Conservation (phyloP, 257 asterid species). For the Cinchona pubescens region DNA sequence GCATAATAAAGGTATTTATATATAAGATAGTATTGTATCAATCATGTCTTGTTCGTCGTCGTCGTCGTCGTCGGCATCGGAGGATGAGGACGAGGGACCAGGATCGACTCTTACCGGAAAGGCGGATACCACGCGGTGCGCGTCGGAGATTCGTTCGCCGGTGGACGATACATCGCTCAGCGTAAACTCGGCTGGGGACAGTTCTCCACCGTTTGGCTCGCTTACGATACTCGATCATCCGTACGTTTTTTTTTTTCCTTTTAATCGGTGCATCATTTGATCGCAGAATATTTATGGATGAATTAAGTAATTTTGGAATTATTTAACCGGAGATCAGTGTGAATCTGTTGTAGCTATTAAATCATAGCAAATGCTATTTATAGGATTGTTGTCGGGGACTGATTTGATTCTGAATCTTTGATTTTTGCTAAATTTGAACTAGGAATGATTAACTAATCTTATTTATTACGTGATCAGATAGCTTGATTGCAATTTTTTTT, state of each 20-base stretch:
- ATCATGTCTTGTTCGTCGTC: constrained; percentile 71
- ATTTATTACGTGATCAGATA: background rate
- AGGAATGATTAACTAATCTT: background rate
- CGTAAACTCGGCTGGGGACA: constrained; percentile 98
- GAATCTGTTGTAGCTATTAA: background rate
- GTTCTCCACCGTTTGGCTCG: constrained; percentile 98
- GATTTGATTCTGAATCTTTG: constrained; percentile 5
- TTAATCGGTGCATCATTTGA: background rate
- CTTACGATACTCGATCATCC: constrained; percentile 70
- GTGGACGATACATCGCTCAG: constrained; percentile 87
- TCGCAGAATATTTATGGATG: background rate
- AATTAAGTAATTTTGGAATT: background rate
- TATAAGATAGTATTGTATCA: background rate
- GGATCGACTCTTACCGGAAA: constrained; percentile 63
- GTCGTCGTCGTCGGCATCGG: constrained; percentile 89
- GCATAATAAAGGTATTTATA: no score
- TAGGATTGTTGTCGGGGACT: background rate
- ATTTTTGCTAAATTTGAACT: background rate
- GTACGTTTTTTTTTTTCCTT: constrained; percentile 37
- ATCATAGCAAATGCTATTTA: background rate
- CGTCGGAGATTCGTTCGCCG: constrained; percentile 71
- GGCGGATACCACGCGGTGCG: constrained; percentile 93
- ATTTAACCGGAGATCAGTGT: constrained; percentile 12
- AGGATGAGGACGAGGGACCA: constrained; percentile 87
- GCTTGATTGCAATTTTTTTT: background rate